Evolutionary conservation across 176 grass and related monocot genomes (phyloP).

Genomic region (Cenchrus fungigraminus): DNA sequence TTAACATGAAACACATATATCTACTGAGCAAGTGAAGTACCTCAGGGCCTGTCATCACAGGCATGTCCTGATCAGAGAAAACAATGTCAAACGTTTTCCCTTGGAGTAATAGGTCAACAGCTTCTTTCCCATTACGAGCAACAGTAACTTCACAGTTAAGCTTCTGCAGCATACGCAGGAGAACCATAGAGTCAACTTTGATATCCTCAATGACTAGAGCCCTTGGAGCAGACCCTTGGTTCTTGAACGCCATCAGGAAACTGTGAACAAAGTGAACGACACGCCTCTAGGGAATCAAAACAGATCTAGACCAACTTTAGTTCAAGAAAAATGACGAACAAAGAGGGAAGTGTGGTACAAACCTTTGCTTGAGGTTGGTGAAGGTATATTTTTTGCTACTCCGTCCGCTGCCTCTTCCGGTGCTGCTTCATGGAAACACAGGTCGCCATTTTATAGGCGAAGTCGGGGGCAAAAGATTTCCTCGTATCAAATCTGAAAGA

Average conservation of each 20-base stretch:
- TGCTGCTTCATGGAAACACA: background rate
- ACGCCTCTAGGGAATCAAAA: too few species aligned
- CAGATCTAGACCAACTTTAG: background rate
- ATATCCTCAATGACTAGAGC: constrained; percentile 34
- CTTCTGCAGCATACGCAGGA: background rate
- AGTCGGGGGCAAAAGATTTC: background rate
- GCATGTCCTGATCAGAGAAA: constrained; percentile 39
- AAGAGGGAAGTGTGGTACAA: background rate
- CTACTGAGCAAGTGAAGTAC: background rate
- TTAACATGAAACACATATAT: background rate
- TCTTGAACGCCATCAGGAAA: background rate
- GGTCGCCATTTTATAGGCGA: background rate
- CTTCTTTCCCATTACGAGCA: constrained; percentile 40
- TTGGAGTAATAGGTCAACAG: constrained; percentile 31
- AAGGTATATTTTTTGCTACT: background rate
- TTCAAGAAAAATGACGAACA: background rate
- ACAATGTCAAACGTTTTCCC: constrained; percentile 44
- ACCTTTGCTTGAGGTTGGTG: background rate
- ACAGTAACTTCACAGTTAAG: background rate
- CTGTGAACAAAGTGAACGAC: background rate
- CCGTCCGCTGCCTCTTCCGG: background rate
- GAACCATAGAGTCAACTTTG: background rate
- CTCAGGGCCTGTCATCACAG: constrained; percentile 38
- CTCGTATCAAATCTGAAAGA: background rate
- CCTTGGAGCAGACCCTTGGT: background rate